Percentiles rank a stretch among this genome's conserved stretches.
Conservation (phyloP, 2,329 filamentous ascomycete genomes). For the Periconia macrospinosa region DNA sequence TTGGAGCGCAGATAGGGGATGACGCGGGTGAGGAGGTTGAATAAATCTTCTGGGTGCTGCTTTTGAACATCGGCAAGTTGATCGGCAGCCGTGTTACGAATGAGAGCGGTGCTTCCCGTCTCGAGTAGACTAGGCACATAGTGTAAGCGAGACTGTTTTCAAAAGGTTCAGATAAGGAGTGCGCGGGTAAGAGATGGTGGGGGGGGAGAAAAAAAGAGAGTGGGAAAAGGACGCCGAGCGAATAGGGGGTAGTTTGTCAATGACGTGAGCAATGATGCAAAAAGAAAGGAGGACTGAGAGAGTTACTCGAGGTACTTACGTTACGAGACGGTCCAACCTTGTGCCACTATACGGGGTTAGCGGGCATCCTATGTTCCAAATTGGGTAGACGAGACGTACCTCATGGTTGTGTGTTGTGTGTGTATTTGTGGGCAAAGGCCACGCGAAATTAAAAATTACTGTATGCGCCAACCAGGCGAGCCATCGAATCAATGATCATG, state of each 20-base stretch:
- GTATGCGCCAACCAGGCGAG: slow-evolving; percentile 16
- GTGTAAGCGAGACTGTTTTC: slow-evolving; percentile 23
- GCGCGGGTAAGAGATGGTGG: not conserved
- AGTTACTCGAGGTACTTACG: slow-evolving; percentile 29
- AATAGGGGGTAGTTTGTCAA: not conserved
- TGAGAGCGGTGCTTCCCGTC: slow-evolving; percentile 93
- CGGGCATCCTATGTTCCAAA: slow-evolving; percentile 20
- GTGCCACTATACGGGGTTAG: slow-evolving; percentile 42
- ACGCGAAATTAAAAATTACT: slow-evolving; percentile 30
- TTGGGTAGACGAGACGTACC: slow-evolving; percentile 28
- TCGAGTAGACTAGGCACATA: slow-evolving; percentile 74
- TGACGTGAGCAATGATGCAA: not conserved
- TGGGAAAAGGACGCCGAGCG: not conserved
- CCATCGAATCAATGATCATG: slow-evolving; percentile 21
- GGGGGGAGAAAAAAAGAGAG: no score
- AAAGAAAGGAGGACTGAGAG: not conserved
- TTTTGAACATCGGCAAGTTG: slow-evolving; percentile 98
- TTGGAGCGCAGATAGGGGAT: slow-evolving; percentile 95
- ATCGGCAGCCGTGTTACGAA: slow-evolving; percentile 94
- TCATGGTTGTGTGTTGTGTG: slow-evolving; percentile 25
- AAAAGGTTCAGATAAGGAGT: not conserved
- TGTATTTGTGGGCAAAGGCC: slow-evolving; percentile 9
- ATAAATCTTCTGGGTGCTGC: slow-evolving; percentile 94
- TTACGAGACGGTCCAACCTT: slow-evolving; percentile 43
- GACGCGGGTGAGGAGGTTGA: slow-evolving; percentile 89